phyloP scores from a whole-genome alignment of 306 rosid genomes.

The Sicyos edulis region DNA sequence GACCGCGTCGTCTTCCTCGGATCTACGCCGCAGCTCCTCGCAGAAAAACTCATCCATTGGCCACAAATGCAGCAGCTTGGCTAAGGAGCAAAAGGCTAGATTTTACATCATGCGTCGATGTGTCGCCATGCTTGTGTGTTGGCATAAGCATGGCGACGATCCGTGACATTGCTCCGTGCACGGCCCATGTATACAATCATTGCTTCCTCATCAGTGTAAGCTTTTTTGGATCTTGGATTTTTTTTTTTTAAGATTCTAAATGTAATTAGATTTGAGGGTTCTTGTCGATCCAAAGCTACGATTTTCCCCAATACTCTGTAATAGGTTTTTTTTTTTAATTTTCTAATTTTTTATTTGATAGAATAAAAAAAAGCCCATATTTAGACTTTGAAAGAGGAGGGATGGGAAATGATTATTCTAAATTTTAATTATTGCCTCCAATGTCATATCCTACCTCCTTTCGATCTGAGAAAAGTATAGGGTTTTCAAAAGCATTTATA shows the following conservation, averaged over 20 bases:
- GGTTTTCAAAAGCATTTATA: too few relatives aligned
- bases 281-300: not conserved
- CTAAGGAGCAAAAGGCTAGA: slow-evolving; percentile 89
- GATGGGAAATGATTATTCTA: too few relatives aligned
- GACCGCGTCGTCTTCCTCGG: too few relatives aligned
- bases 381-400: not conserved
- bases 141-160: slow-evolving; percentile 94
- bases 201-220: not conserved
- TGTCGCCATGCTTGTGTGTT: slow-evolving; percentile 91
- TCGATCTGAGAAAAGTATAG: too few relatives aligned
- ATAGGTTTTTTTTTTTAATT: not conserved
- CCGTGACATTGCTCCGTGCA: not conserved
- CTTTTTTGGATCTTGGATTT: not conserved
- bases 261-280: slow-evolving; percentile 14
- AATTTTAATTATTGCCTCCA: not conserved
- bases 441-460: not conserved
- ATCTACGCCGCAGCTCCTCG: slow-evolving; percentile 57
- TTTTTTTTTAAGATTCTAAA: not conserved
- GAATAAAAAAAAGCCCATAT: not conserved
- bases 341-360: not conserved
- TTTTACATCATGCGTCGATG: slow-evolving; percentile 91
- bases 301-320: not conserved
- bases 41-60: slow-evolving; percentile 56
- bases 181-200: not conserved
- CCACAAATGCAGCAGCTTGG: slow-evolving; percentile 62